phyloP scores from a whole-genome alignment of 2,329 filamentous ascomycete species.

The Huntiella decipiens region DNA sequence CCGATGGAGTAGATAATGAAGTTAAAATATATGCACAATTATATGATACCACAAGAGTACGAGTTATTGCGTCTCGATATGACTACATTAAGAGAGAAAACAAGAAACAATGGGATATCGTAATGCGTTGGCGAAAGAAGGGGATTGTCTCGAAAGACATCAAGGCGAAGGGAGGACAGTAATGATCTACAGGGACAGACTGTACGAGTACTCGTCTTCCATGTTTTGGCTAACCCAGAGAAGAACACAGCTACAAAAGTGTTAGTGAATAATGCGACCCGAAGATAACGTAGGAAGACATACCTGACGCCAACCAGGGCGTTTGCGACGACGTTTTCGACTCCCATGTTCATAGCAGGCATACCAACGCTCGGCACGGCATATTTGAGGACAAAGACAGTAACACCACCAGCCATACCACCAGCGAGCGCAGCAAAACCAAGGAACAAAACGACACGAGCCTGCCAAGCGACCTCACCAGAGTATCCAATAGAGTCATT shows the following conservation, averaged over 20 bases:
- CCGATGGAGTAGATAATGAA: too few relatives aligned
- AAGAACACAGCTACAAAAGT: conserved; percentile 33
- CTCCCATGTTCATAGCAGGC: conserved; percentile 44
- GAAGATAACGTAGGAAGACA: conserved; percentile 14
- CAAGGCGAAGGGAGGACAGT: conserved; percentile 1
- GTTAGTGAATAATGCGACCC: background rate
- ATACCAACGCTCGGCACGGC: conserved; percentile 36
- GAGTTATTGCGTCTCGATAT: too few relatives aligned
- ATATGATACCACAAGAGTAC: too few relatives aligned
- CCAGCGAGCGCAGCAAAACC: conserved; percentile 47
- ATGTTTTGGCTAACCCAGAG: conserved; percentile 54
- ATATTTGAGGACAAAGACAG: conserved; percentile 47
- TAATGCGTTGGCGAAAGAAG: background rate
- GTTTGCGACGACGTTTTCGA: conserved; percentile 48
- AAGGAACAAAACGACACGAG: conserved; percentile 46
- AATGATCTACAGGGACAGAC: conserved; percentile 34
- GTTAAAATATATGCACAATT: too few relatives aligned
- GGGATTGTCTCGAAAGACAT: background rate
- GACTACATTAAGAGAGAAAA: background rate
- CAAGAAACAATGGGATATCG: background rate
- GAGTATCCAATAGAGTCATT: conserved; percentile 44
- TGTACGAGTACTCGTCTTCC: conserved; percentile 54
- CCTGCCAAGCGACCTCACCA: conserved; percentile 48
- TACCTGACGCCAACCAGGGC: conserved; percentile 41
- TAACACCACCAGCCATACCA: conserved; percentile 51